A percentile compares a stretch with the other conserved stretches of the same genome.
Evolutionary conservation across 768 basidiomycete genomes (phyloP).

Genomic region (Hydnomerulius pinastri): DNA sequence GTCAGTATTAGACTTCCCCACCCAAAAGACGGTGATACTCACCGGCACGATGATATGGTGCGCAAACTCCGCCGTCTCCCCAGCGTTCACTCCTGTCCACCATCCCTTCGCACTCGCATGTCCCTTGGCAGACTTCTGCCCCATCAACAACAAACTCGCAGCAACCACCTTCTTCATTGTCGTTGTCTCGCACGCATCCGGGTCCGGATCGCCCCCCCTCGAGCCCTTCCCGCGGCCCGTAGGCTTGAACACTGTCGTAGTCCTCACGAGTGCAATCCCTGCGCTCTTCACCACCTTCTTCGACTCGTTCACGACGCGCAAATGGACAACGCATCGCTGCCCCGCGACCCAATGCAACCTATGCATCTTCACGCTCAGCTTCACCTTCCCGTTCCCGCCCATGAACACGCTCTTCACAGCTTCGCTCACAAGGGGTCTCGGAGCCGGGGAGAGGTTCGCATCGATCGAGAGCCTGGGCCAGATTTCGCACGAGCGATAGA

Average conservation of each 20-base stretch:
- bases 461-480: constrained; percentile 75
- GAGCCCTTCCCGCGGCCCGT: constrained; percentile 32
- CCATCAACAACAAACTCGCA: constrained; percentile 64
- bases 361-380: constrained; percentile 65
- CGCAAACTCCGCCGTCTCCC: constrained; percentile 61
- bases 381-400: constrained; percentile 66
- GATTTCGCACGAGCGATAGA: constrained; percentile 80
- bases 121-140: constrained; percentile 61
- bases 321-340: constrained; percentile 67
- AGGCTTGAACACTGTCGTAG: constrained; percentile 66
- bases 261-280: constrained; percentile 62
- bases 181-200: constrained; percentile 63
- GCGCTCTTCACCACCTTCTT: constrained; percentile 67
- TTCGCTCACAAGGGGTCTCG: constrained; percentile 58
- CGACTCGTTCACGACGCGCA: constrained; percentile 68
- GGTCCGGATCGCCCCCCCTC: constrained; percentile 41
- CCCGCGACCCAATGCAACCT: constrained; percentile 83
- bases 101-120: constrained; percentile 83
- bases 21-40: constrained; percentile 29
- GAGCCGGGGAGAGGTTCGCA: constrained; percentile 58
- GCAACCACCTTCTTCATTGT: constrained; percentile 65
- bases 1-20: constrained; percentile 4
- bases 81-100: constrained; percentile 81
- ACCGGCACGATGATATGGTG: constrained; percentile 78
- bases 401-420: constrained; percentile 57